Conservation (phyloP, 805 yeast species). For the Candida pseudofarinosa region DNA sequence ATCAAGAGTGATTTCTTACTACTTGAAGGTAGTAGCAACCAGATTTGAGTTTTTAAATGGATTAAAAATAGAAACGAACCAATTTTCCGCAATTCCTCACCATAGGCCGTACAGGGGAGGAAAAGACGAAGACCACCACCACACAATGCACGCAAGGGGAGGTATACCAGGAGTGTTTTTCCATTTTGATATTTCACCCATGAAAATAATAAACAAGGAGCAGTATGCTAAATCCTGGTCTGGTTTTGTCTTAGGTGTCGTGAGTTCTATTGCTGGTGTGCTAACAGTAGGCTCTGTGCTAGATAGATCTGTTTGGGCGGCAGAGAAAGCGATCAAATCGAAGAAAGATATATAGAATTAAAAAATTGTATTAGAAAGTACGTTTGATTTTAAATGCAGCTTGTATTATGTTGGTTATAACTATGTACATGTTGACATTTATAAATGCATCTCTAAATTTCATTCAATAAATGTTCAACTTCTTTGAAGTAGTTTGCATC, state of each 20-base stretch:
- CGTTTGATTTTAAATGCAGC: background rate
- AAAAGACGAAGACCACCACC: conserved; percentile 84
- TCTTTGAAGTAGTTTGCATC: conserved; percentile 51
- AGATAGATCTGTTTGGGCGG: conserved; percentile 86
- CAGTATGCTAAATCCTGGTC: conserved; percentile 73
- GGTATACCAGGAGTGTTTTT: conserved; percentile 90
- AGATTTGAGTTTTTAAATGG: conserved; percentile 66
- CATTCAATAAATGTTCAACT: conserved; percentile 47
- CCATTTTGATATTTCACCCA: conserved; percentile 86
- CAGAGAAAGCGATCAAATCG: conserved; percentile 68
- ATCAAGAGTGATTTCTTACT: conserved; percentile 68
- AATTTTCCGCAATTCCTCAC: conserved; percentile 84
- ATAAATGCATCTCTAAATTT: conserved; percentile 20
- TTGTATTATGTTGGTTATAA: conserved; percentile 5
- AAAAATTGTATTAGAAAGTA: background rate
- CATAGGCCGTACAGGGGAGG: conserved; percentile 86
- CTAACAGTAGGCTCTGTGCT: conserved; percentile 86
- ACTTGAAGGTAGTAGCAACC: conserved; percentile 85
- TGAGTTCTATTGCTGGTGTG: conserved; percentile 91
- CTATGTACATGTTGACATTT: conserved; percentile 12
- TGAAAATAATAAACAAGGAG: conserved; percentile 85
- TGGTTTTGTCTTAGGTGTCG: conserved; percentile 73
- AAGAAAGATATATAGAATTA: conserved; percentile 49
- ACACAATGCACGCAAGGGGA: conserved; percentile 75
- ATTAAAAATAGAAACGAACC: conserved; percentile 69